Evolutionary conservation across 1,284 basidiomycete genomes (phyloP).

Genomic region (Cutaneotrichosporon cavernicola): DNA sequence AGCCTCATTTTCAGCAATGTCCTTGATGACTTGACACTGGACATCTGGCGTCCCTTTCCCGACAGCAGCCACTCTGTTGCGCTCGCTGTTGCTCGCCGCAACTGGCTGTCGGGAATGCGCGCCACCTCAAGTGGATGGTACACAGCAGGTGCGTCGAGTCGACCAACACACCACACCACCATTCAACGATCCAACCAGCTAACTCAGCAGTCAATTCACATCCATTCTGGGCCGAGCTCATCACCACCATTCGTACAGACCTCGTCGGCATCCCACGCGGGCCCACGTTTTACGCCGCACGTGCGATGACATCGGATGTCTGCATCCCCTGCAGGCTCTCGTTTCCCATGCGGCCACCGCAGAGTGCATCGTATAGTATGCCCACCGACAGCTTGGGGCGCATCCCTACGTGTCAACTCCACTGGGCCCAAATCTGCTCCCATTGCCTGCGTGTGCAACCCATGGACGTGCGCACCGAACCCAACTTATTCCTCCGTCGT

Average conservation of each 20-base stretch:
- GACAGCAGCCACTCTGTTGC: conserved; percentile 11
- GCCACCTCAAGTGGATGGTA: conserved; percentile 31
- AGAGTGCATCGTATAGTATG: neutral
- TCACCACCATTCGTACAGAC: conserved; percentile 13
- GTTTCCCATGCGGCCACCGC: neutral
- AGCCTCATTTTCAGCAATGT: neutral
- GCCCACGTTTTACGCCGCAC: conserved; percentile 11
- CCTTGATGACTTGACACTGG: neutral
- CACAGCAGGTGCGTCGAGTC: conserved; percentile 25
- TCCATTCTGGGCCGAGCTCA: conserved; percentile 34
- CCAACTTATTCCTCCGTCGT: conserved; percentile 15
- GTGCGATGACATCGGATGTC: conserved; percentile 1
- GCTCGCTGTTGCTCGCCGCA: conserved; percentile 20
- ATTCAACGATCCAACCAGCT: neutral
- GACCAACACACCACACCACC: neutral
- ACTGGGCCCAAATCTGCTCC: conserved; percentile 26
- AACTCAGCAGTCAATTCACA: neutral
- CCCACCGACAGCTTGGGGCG: conserved; percentile 21
- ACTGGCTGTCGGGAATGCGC: conserved; percentile 25
- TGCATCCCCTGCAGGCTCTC: conserved; percentile 21
- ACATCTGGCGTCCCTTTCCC: conserved; percentile 5
- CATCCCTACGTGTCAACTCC: conserved; percentile 29
- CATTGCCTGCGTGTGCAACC: conserved; percentile 23
- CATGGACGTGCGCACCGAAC: neutral
- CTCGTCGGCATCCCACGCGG: neutral